These are phyloP conservation scores for Fraxinus baroniana DNA, from an alignment of 305 asterid genomes.

Conservation along the genomic window DNA sequence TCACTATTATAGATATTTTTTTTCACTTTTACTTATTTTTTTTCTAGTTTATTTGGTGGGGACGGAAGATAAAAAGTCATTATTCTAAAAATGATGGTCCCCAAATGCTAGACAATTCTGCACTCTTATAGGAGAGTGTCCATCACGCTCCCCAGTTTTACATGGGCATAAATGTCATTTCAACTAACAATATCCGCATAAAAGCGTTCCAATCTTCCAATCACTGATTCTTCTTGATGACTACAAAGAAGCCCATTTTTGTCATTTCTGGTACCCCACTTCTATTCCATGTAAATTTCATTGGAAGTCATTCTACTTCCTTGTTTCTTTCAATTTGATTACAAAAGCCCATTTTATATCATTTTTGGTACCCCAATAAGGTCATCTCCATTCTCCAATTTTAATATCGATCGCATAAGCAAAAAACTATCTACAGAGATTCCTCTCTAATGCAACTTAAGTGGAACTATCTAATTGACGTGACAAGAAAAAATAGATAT, in stretches of 20 bases:
- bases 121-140: not conserved
- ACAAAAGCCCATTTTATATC: not conserved
- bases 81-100: not conserved
- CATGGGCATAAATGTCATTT: slow-evolving; percentile 18
- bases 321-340: not conserved
- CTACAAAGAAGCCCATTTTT: slow-evolving; percentile 4
- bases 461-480: not conserved
- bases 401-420: not conserved
- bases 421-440: not conserved
- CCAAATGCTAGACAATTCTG: not conserved
- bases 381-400: not conserved
- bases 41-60: not conserved
- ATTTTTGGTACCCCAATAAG: not conserved
- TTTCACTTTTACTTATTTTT: not conserved
- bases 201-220: slow-evolving; percentile 1
- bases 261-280: slow-evolving; percentile 21
- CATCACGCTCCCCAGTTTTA: not conserved
- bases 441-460: not conserved
- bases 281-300: not conserved
- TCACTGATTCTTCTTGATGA: not conserved
- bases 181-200: slow-evolving; percentile 8
- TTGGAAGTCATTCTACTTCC: not conserved
- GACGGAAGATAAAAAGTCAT: not conserved
- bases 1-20: not conserved
- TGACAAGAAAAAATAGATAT: not conserved